These are phyloP conservation scores for Flaveria sonorensis DNA, from an alignment of 129 eudicot species.

Conservation along the genomic window DNA sequence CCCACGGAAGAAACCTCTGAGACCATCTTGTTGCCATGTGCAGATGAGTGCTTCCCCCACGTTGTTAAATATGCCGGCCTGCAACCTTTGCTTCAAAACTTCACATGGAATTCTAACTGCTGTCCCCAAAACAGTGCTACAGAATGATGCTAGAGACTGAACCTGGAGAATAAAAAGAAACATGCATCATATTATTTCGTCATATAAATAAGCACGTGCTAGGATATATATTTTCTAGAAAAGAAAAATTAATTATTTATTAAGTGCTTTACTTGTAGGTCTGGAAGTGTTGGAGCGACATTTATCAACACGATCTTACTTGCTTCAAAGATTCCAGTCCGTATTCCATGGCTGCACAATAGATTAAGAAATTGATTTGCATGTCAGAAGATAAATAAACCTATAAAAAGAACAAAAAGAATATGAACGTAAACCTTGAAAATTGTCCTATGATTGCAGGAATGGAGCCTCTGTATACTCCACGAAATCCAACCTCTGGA, in stretches of 20 bases:
- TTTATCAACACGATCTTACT: slow-evolving; percentile 66
- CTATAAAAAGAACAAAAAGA: not conserved
- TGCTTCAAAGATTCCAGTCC: slow-evolving; percentile 88
- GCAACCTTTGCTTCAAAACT: slow-evolving; percentile 87
- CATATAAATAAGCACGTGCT: not conserved
- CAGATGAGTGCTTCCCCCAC: slow-evolving; percentile 84
- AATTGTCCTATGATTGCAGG: slow-evolving; percentile 97
- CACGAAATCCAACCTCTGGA: slow-evolving; percentile 87
- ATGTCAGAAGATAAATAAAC: not conserved
- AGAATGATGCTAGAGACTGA: slow-evolving; percentile 85
- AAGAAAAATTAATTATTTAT: not conserved
- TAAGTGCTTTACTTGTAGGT: slow-evolving; percentile 68
- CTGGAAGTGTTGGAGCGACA: slow-evolving; percentile 75
- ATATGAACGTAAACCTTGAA: slow-evolving; percentile 56
- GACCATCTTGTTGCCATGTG: slow-evolving; percentile 96
- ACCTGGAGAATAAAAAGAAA: not conserved
- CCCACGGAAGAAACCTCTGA: slow-evolving; percentile 93
- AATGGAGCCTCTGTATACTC: slow-evolving; percentile 82
- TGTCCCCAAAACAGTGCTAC: slow-evolving; percentile 90
- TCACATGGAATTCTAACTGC: slow-evolving; percentile 91
- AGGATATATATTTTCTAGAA: not conserved
- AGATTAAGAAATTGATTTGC: not conserved
- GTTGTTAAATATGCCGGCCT: slow-evolving; percentile 81
- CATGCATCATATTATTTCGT: not conserved
- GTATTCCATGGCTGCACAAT: slow-evolving; percentile 71